Percentiles rank a stretch among this genome's conserved stretches.
Evolutionary conservation across 257 asterid species (phyloP).

Genomic region (Rhazya stricta): DNA sequence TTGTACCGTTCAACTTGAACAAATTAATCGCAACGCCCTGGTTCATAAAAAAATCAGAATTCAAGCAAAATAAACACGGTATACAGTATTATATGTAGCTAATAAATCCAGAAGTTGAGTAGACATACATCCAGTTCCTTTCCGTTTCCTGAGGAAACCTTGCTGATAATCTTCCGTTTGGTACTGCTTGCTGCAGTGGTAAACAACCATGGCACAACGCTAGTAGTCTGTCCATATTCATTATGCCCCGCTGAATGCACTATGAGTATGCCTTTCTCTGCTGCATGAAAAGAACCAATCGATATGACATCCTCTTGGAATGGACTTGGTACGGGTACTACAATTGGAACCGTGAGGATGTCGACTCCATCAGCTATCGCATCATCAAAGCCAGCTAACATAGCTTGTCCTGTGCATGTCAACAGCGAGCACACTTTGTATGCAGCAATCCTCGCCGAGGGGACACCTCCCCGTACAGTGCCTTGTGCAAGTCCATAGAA

Average conservation of each 20-base stretch:
- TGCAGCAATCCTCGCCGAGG: conserved; percentile 34
- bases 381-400: conserved; percentile 44
- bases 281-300: conserved; percentile 37
- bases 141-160: conserved; percentile 38
- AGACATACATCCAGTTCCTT: conserved; percentile 21
- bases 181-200: conserved; percentile 36
- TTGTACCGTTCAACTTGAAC: conserved; percentile 14
- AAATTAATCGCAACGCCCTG: conserved; percentile 32
- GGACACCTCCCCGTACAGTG: conserved; percentile 40
- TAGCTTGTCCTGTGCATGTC: neutral
- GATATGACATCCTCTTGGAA: conserved; percentile 18
- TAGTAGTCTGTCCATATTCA: neutral
- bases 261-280: conserved; percentile 28
- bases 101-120: neutral
- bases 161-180: conserved; percentile 30
- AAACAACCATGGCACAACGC: conserved; percentile 44
- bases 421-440: conserved; percentile 7
- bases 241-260: conserved; percentile 40
- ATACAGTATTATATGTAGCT: too few relatives aligned
- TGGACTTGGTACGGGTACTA: neutral
- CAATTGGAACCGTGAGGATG: conserved; percentile 32
- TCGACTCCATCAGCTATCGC: conserved; percentile 51
- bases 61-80: neutral
- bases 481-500: conserved; percentile 34
- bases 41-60: neutral